These are phyloP conservation scores for Lupinus albus DNA, from an alignment of 306 rosid genomes.

Conservation along the genomic window DNA sequence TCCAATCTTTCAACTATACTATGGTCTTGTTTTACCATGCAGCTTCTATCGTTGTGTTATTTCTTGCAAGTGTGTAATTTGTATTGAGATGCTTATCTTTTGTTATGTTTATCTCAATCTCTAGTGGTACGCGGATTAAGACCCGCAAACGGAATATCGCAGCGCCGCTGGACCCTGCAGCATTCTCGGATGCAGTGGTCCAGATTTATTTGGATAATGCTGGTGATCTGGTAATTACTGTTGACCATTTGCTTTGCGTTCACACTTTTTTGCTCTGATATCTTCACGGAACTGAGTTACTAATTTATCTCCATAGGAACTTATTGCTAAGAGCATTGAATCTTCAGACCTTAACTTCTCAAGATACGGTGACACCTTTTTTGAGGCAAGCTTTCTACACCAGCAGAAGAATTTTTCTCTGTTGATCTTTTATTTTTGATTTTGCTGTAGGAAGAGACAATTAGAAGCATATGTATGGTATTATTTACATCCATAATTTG, in stretches of 20 bases:
- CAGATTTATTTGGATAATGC: slow-evolving; percentile 99
- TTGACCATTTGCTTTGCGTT: neutral
- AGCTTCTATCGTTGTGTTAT: neutral
- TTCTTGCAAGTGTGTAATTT: slow-evolving; percentile 30
- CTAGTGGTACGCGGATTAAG: slow-evolving; percentile 99
- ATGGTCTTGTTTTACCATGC: slow-evolving; percentile 1
- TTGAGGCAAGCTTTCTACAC: slow-evolving; percentile 66
- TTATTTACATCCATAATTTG: neutral
- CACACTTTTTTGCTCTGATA: neutral
- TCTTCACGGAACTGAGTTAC: slow-evolving; percentile 25
- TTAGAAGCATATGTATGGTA: neutral
- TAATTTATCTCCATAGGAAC: slow-evolving; percentile 64
- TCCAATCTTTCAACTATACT: neutral
- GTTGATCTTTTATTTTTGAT: slow-evolving; percentile 1
- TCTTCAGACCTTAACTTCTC: slow-evolving; percentile 93
- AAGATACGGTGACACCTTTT: slow-evolving; percentile 98
- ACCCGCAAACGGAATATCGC: slow-evolving; percentile 99
- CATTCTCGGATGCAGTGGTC: slow-evolving; percentile 99
- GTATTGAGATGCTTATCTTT: neutral
- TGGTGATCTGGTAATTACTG: slow-evolving; percentile 90
- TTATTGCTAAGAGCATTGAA: slow-evolving; percentile 82
- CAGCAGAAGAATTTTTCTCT: neutral
- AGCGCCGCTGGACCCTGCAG: slow-evolving; percentile 99
- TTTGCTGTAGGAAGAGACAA: neutral
- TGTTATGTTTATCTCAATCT: slow-evolving; percentile 20